Evolutionary conservation across 2,329 filamentous ascomycete genomes (phyloP).

Genomic region (Cytospora piceae): DNA sequence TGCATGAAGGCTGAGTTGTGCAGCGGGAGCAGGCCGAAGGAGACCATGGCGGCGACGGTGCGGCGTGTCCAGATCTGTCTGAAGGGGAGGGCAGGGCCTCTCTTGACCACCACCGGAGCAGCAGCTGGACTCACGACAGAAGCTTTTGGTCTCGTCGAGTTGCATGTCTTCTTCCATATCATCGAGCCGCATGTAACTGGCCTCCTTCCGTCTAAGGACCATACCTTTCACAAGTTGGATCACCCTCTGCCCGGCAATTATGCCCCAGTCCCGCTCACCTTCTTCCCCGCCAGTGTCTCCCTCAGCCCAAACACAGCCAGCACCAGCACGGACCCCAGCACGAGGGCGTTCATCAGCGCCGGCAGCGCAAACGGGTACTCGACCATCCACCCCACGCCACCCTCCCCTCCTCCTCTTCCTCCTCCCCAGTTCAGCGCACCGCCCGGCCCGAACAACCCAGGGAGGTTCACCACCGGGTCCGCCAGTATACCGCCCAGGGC

Average conservation of each 20-base stretch:
- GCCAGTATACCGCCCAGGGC: slow-evolving; percentile 49
- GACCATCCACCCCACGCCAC: slow-evolving; percentile 45
- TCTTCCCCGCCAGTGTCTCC: slow-evolving; percentile 42
- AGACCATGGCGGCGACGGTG: slow-evolving; percentile 41
- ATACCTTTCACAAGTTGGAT: neutral
- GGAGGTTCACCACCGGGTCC: slow-evolving; percentile 46
- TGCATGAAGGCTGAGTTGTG: slow-evolving; percentile 64
- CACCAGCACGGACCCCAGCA: slow-evolving; percentile 39
- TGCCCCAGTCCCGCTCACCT: slow-evolving; percentile 20
- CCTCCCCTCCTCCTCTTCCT: slow-evolving; percentile 33
- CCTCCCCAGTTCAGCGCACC: slow-evolving; percentile 41
- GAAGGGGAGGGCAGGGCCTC: slow-evolving; percentile 28
- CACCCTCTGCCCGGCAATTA: neutral
- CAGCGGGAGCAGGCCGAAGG: slow-evolving; percentile 57
- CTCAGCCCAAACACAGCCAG: slow-evolving; percentile 41
- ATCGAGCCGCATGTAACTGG: neutral
- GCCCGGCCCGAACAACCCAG: slow-evolving; percentile 40
- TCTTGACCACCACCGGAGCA: neutral
- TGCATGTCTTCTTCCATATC: neutral
- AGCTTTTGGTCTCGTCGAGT: neutral
- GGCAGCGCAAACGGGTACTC: slow-evolving; percentile 50
- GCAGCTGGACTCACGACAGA: neutral
- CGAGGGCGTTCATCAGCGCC: slow-evolving; percentile 43
- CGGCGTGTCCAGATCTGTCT: slow-evolving; percentile 24
- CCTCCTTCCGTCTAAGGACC: neutral